A percentile compares a stretch with the other conserved stretches of the same genome.
Evolutionary conservation across 225 moss, liverwort and hornwort genomes (phyloP).

Genomic region (Anthoceros angustus): DNA sequence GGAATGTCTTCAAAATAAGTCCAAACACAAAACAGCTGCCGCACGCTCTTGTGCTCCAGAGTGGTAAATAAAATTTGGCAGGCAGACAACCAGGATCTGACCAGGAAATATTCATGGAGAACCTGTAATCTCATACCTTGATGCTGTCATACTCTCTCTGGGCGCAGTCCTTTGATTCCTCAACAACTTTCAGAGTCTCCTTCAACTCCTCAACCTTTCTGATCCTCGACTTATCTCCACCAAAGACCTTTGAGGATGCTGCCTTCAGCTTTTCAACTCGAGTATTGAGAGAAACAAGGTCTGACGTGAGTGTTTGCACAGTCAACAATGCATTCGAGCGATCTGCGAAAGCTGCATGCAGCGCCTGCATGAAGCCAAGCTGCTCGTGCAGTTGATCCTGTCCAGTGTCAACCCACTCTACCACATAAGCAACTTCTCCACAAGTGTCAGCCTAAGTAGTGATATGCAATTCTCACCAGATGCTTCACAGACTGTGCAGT

Average conservation of each 20-base stretch:
- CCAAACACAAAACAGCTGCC: neutral
- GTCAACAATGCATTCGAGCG: slow-evolving; percentile 73
- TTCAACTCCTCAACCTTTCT: slow-evolving; percentile 79
- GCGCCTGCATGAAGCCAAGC: slow-evolving; percentile 85
- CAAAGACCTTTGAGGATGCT: slow-evolving; percentile 79
- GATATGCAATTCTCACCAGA: slow-evolving; percentile 25
- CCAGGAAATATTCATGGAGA: too few species aligned
- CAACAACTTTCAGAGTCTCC: slow-evolving; percentile 47
- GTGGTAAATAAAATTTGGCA: too few species aligned
- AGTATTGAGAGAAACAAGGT: slow-evolving; percentile 49
- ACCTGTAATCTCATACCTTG: slow-evolving; percentile 28
- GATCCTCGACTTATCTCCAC: slow-evolving; percentile 67
- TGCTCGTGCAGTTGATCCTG: slow-evolving; percentile 99
- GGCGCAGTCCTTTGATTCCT: slow-evolving; percentile 60
- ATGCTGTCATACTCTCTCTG: slow-evolving; percentile 75
- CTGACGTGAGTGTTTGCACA: slow-evolving; percentile 79
- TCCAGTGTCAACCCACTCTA: neutral
- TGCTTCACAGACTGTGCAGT: slow-evolving; percentile 91
- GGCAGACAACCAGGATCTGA: too few species aligned
- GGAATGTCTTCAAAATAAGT: neutral
- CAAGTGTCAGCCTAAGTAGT: neutral
- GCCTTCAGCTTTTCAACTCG: slow-evolving; percentile 71
- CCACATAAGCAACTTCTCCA: neutral
- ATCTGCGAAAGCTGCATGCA: slow-evolving; percentile 65
- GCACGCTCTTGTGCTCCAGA: neutral